Evolutionary conservation across 148 eudicot species (phyloP).

Genomic region (Selenicereus undatus): DNA sequence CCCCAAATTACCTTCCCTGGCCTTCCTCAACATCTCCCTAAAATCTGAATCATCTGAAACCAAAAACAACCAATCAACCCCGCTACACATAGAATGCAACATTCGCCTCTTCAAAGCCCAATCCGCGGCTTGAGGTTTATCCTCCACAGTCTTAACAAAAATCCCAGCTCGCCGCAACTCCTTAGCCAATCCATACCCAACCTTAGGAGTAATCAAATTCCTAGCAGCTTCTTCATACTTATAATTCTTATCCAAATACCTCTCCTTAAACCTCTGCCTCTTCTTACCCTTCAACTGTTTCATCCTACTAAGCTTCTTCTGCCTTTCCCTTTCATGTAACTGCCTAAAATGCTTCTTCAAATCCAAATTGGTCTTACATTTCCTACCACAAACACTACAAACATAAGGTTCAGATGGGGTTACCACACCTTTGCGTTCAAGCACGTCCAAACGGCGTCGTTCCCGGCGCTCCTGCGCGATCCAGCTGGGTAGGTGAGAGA

Average conservation of each 20-base stretch:
- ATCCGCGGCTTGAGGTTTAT: conserved; percentile 92
- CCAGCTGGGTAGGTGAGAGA: conserved; percentile 69
- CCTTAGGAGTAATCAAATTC: conserved; percentile 48
- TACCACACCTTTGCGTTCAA: conserved; percentile 48
- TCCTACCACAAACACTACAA: conserved; percentile 71
- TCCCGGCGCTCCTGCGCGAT: conserved; percentile 52
- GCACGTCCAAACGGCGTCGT: conserved; percentile 42
- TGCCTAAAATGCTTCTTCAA: conserved; percentile 66
- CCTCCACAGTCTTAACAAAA: conserved; percentile 71
- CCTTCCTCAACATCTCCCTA: conserved; percentile 68
- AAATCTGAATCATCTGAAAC: conserved; percentile 85
- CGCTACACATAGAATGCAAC: conserved; percentile 58
- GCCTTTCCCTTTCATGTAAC: conserved; percentile 66
- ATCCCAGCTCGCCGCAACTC: conserved; percentile 80
- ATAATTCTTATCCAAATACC: conserved; percentile 44
- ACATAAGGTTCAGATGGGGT: conserved; percentile 39
- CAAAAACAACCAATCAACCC: conserved; percentile 67
- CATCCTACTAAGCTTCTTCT: conserved; percentile 67
- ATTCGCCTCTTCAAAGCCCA: conserved; percentile 78
- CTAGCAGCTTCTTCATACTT: conserved; percentile 69
- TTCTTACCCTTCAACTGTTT: conserved; percentile 69
- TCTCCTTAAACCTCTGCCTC: conserved; percentile 61
- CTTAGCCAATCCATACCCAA: conserved; percentile 59
- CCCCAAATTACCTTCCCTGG: conserved; percentile 65
- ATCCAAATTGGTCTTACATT: conserved; percentile 57